Conservation (phyloP, 1,284 basidiomycete genomes). For the Ceratobasidium sp. region DNA sequence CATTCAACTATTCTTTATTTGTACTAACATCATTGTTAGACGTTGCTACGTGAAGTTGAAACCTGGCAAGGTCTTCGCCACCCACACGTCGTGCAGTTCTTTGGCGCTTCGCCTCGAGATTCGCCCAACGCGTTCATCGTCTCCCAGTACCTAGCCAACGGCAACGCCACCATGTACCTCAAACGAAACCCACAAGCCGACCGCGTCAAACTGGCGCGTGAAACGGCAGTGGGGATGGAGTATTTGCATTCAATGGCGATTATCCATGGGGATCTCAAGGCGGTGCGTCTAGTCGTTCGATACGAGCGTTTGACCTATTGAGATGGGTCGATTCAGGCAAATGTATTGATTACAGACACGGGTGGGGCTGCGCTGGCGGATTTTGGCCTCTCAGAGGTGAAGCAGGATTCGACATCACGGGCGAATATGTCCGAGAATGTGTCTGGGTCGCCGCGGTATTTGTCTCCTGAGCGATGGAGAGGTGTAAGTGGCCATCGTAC, state of each 20-base stretch:
- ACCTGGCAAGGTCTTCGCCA: conserved; percentile 42
- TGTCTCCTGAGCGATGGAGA: conserved; percentile 49
- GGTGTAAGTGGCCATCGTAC: conserved; percentile 61
- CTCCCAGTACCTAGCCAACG: conserved; percentile 68
- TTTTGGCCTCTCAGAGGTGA: conserved; percentile 68
- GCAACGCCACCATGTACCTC: conserved; percentile 65
- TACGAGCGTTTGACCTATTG: background rate
- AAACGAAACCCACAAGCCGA: conserved; percentile 34
- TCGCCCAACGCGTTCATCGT: conserved; percentile 60
- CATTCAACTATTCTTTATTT: background rate
- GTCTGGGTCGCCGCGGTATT: conserved; percentile 27
- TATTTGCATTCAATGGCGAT: conserved; percentile 65
- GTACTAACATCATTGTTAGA: conserved; percentile 2
- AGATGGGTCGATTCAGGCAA: conserved; percentile 54
- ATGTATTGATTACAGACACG: conserved; percentile 63
- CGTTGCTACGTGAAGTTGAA: conserved; percentile 34
- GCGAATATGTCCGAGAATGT: conserved; percentile 33
- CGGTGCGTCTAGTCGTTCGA: conserved; percentile 6
- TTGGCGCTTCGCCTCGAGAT: conserved; percentile 44
- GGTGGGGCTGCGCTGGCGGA: conserved; percentile 68
- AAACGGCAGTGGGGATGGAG: conserved; percentile 62
- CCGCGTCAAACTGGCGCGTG: conserved; percentile 59
- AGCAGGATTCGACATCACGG: conserved; percentile 30
- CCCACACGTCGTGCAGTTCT: conserved; percentile 46
- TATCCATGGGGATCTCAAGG: conserved; percentile 46